Evolutionary conservation across 805 yeast species (phyloP).

Genomic region (Starmerella scarabaei): DNA sequence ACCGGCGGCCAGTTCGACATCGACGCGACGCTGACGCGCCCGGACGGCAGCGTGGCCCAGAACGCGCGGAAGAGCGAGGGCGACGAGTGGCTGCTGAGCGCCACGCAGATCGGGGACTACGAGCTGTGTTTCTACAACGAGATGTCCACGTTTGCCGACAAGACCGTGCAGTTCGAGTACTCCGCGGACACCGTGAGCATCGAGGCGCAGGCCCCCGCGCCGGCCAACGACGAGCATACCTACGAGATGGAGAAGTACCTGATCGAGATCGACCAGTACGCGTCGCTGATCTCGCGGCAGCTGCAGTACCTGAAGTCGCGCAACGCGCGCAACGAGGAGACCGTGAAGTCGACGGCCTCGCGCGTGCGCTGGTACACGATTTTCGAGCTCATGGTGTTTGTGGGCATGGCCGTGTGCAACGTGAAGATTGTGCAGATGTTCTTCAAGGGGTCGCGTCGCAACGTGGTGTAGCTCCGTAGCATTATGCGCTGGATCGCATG

Average conservation of each 20-base stretch:
- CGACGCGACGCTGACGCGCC: slow-evolving; percentile 48
- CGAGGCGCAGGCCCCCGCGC: slow-evolving; percentile 48
- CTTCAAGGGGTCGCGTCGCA: slow-evolving; percentile 39
- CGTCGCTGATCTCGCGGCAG: slow-evolving; percentile 24
- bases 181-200: slow-evolving; percentile 31
- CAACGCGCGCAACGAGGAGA: slow-evolving; percentile 80
- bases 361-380: slow-evolving; percentile 68
- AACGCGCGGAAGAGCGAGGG: slow-evolving; percentile 53
- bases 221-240: slow-evolving; percentile 23
- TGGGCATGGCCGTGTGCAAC: slow-evolving; percentile 63
- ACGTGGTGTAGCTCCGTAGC: slow-evolving; percentile 26
- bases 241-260: slow-evolving; percentile 25
- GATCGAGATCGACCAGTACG: slow-evolving; percentile 22
- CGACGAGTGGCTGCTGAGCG: slow-evolving; percentile 65
- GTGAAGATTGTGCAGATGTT: slow-evolving; percentile 72
- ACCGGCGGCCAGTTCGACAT: slow-evolving; percentile 70
- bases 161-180: slow-evolving; percentile 74
- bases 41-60: slow-evolving; percentile 41
- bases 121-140: slow-evolving; percentile 75
- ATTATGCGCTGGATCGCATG: too few species aligned
- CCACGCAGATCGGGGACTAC: slow-evolving; percentile 61
- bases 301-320: slow-evolving; percentile 79
- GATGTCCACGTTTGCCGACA: slow-evolving; percentile 70
- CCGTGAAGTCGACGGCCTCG: slow-evolving; percentile 66
- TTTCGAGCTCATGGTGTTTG: slow-evolving; percentile 57